phyloP scores from a whole-genome alignment of 306 rosid genomes.

The Adenanthera pavonina region DNA sequence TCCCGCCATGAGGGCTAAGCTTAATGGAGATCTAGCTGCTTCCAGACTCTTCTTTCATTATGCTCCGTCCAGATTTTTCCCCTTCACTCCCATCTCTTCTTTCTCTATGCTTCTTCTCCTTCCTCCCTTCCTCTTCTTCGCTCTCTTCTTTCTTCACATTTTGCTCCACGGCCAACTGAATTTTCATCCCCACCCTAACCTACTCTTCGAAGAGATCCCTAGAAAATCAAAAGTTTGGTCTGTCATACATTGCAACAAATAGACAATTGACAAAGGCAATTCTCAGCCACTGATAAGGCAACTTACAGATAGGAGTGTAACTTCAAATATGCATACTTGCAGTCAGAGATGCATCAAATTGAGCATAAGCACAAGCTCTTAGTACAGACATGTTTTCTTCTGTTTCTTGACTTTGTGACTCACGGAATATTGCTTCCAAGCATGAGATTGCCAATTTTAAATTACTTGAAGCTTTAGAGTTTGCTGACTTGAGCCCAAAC shows the following conservation, averaged over 20 bases:
- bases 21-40: too few relatives aligned
- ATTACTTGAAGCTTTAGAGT: slow-evolving; percentile 67
- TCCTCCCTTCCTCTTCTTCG: too few relatives aligned
- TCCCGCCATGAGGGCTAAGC: too few relatives aligned
- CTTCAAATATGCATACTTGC: slow-evolving; percentile 63
- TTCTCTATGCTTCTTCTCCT: too few relatives aligned
- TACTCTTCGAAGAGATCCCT: slow-evolving; percentile 76
- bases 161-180: slow-evolving; percentile 61
- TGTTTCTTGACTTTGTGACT: too few relatives aligned
- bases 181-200: slow-evolving; percentile 43
- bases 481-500: slow-evolving; percentile 75
- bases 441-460: not conserved
- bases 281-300: slow-evolving; percentile 27
- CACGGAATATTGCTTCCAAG: too few relatives aligned
- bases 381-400: too few relatives aligned
- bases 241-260: slow-evolving; percentile 14
- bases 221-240: slow-evolving; percentile 36
- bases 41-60: too few relatives aligned
- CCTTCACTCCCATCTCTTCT: too few relatives aligned
- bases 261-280: slow-evolving; percentile 29
- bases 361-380: slow-evolving; percentile 18
- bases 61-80: too few relatives aligned
- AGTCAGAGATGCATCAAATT: slow-evolving; percentile 86
- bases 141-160: slow-evolving; percentile 59
- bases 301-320: slow-evolving; percentile 21